Evolutionary conservation across 2,329 filamentous ascomycete species (phyloP).

Genomic region (Colletotrichum karsti): DNA sequence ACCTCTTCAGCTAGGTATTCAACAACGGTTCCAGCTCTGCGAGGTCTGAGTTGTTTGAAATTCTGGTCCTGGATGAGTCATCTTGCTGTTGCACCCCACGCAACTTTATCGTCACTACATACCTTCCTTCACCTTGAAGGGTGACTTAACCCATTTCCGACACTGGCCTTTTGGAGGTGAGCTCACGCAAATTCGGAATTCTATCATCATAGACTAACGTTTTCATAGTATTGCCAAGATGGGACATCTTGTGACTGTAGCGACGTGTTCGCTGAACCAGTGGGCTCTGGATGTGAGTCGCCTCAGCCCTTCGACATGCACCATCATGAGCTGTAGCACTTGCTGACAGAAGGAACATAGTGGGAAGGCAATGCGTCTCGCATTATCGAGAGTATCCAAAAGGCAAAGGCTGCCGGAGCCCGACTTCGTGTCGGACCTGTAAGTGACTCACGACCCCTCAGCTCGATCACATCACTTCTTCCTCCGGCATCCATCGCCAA

Average conservation of each 20-base stretch:
- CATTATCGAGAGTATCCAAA: constrained; percentile 67
- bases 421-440: constrained; percentile 66
- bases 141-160: too few relatives aligned
- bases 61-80: constrained; percentile 11
- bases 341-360: not conserved
- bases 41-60: not conserved
- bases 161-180: too few relatives aligned
- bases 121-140: not conserved
- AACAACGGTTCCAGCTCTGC: not conserved
- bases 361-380: constrained; percentile 65
- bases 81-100: not conserved
- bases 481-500: not conserved
- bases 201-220: too few relatives aligned
- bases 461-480: not conserved
- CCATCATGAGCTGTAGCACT: not conserved
- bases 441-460: constrained; percentile 36
- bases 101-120: constrained; percentile 5
- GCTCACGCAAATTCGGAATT: not conserved
- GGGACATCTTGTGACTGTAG: constrained; percentile 40
- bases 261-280: constrained; percentile 46
- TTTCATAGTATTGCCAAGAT: constrained; percentile 4
- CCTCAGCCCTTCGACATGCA: constrained; percentile 37
- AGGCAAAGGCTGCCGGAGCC: constrained; percentile 44
- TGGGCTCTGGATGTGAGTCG: constrained; percentile 55
- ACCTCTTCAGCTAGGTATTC: not conserved